These are phyloP conservation scores for Fusarium acutatum DNA, from an alignment of 2,329 filamentous ascomycete species.

Conservation along the genomic window DNA sequence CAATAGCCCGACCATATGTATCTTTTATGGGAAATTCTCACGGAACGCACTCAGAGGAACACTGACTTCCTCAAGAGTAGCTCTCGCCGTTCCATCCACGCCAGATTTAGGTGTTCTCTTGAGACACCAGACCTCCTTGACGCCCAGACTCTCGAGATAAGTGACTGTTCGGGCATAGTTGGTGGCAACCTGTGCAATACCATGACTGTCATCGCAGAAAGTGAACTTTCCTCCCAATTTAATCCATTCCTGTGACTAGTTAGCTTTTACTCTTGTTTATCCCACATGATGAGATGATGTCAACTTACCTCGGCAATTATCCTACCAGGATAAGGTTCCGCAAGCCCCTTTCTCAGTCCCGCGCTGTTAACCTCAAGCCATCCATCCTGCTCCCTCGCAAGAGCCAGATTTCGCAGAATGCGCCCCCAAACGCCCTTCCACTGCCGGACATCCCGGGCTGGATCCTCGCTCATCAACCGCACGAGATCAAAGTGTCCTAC, in stretches of 20 bases:
- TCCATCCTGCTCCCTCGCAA: slow-evolving; percentile 77
- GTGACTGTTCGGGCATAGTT: slow-evolving; percentile 78
- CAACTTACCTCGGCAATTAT: slow-evolving; percentile 76
- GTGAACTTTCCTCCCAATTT: slow-evolving; percentile 81
- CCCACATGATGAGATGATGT: background rate
- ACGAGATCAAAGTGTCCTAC: slow-evolving; percentile 97
- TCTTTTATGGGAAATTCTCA: slow-evolving; percentile 36
- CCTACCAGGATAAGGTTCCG: slow-evolving; percentile 86
- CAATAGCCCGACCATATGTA: background rate
- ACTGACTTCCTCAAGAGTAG: slow-evolving; percentile 52
- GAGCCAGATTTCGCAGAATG: slow-evolving; percentile 77
- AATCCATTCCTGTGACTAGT: slow-evolving; percentile 69
- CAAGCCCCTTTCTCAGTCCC: slow-evolving; percentile 86
- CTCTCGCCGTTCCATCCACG: slow-evolving; percentile 43
- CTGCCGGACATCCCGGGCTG: slow-evolving; percentile 65
- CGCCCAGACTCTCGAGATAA: slow-evolving; percentile 73
- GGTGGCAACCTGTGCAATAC: slow-evolving; percentile 83
- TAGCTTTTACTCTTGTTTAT: background rate
- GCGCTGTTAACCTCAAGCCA: slow-evolving; percentile 91
- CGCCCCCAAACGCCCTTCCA: slow-evolving; percentile 76
- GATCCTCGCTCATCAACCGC: slow-evolving; percentile 77
- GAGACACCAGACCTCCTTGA: slow-evolving; percentile 69
- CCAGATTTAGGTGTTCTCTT: slow-evolving; percentile 48
- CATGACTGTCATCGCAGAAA: slow-evolving; percentile 94
- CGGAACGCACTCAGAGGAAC: slow-evolving; percentile 55